Conservation (phyloP, 192 early-diverging fungal genomes). For the Jimgerdemannia lactiflua region DNA sequence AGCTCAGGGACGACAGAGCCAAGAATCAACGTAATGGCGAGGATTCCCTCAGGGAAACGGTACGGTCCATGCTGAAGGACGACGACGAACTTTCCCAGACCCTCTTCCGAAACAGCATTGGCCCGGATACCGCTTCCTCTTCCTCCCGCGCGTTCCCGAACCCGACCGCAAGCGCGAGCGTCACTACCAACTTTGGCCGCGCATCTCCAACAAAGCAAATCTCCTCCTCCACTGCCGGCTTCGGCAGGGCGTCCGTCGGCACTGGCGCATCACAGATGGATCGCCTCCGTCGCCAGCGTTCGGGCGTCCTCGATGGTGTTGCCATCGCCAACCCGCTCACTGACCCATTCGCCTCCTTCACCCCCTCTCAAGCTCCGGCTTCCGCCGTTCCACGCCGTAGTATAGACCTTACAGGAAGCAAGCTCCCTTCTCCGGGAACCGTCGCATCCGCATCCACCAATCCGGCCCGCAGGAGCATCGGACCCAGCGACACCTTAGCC, state of each 20-base stretch:
- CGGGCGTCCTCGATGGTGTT: not conserved
- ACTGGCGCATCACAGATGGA: not conserved
- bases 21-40: not conserved
- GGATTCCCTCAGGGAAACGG: not conserved
- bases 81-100: not conserved
- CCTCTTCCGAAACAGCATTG: not conserved
- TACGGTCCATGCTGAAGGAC: not conserved
- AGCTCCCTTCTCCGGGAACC: not conserved
- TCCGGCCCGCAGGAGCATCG: not conserved
- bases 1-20: not conserved
- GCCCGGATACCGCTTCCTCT: not conserved
- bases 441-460: not conserved
- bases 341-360: not conserved
- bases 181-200: not conserved
- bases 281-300: not conserved
- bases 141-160: not conserved
- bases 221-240: not conserved
- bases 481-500: not conserved
- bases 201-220: not conserved
- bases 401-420: not conserved
- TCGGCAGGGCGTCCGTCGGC: not conserved
- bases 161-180: not conserved
- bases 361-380: not conserved
- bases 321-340: not conserved
- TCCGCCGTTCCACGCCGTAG: not conserved